Percentiles rank a stretch among this genome's conserved stretches.
Conservation (phyloP, 257 asterid genomes). For the Solanum habrochaites region DNA sequence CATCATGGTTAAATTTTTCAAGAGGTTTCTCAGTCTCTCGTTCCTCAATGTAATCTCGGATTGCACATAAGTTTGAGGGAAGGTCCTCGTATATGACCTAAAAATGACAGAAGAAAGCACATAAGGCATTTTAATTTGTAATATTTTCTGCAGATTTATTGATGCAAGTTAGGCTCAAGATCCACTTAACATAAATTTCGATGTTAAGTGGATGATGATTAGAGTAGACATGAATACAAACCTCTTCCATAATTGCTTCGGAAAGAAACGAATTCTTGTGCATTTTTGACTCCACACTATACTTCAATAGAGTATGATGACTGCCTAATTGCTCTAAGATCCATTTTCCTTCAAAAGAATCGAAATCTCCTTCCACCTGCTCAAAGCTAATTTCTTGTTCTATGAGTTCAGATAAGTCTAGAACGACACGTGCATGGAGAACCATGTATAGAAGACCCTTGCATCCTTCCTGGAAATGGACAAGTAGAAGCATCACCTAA, state of each 20-base stretch:
- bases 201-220: neutral
- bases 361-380: conserved; percentile 93
- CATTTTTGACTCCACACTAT: conserved; percentile 89
- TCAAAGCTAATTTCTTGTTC: conserved; percentile 82
- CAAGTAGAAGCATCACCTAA: neutral
- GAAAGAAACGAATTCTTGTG: conserved; percentile 86
- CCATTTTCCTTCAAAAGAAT: conserved; percentile 87
- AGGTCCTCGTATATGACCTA: conserved; percentile 96
- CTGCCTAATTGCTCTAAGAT: conserved; percentile 82
- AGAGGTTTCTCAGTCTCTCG: conserved; percentile 20
- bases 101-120: neutral
- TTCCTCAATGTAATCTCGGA: conserved; percentile 69
- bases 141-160: neutral
- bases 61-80: conserved; percentile 92
- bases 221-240: conserved; percentile 9
- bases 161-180: neutral
- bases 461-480: conserved; percentile 80
- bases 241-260: conserved; percentile 99
- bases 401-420: conserved; percentile 65
- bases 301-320: conserved; percentile 77
- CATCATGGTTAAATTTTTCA: conserved; percentile 2
- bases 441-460: conserved; percentile 91
- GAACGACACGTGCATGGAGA: conserved; percentile 91
- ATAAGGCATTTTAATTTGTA: neutral
- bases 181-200: neutral